A percentile compares a stretch with the other conserved stretches of the same genome.
Evolutionary conservation across 192 early-diverging fungal genomes (phyloP).

Genomic region (Backusella psychrophila): DNA sequence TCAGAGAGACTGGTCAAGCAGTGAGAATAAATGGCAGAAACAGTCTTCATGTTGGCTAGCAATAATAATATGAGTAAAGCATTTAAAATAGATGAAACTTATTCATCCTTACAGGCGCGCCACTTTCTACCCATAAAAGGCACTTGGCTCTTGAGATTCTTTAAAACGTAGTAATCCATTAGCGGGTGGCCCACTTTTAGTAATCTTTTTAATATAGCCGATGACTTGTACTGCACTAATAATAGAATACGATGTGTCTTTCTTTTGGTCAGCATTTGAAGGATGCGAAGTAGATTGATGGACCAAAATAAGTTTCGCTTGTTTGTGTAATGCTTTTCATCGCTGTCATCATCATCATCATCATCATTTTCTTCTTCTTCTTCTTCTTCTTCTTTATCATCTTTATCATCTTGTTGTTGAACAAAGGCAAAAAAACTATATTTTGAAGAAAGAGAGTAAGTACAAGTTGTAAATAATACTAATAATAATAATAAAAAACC

Average conservation of each 20-base stretch:
- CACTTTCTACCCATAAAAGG: constrained; percentile 80
- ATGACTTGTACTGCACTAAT: constrained; percentile 83
- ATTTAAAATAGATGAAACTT: neutral
- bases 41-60: constrained; percentile 73
- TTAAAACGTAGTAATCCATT: constrained; percentile 72
- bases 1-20: constrained; percentile 62
- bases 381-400: neutral
- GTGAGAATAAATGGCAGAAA: constrained; percentile 71
- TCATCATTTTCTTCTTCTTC: neutral
- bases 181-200: constrained; percentile 67
- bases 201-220: constrained; percentile 74
- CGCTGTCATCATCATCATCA: constrained; percentile 1
- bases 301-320: constrained; percentile 66
- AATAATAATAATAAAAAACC: constrained; percentile 16
- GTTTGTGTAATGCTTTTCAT: constrained; percentile 21
- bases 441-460: neutral
- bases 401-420: neutral
- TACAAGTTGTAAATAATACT: neutral
- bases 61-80: neutral
- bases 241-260: constrained; percentile 75
- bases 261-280: constrained; percentile 79
- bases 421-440: constrained; percentile 13
- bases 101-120: constrained; percentile 54
- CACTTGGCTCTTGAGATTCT: constrained; percentile 78
- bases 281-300: constrained; percentile 70